Percentiles rank a stretch among this genome's conserved stretches.
Evolutionary conservation across 495 filamentous ascomycete genomes (phyloP).

Genomic region (Trichoderma parareesei): DNA sequence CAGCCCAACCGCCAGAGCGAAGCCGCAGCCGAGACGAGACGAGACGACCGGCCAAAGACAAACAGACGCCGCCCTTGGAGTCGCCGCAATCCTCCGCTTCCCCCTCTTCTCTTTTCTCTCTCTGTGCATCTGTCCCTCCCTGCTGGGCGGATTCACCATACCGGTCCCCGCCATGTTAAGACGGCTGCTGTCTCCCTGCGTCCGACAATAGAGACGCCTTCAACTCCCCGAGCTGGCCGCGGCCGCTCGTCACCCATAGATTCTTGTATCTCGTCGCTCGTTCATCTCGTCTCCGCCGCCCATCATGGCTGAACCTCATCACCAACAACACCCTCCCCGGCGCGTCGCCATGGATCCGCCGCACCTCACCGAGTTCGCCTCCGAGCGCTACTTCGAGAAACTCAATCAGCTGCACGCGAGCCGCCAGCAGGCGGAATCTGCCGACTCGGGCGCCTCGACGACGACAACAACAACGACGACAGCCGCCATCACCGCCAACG

Average conservation of each 20-base stretch:
- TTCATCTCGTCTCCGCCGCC: slow-evolving; percentile 21
- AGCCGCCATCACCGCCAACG: neutral
- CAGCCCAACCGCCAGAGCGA: neutral
- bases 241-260: slow-evolving; percentile 6
- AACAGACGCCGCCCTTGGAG: neutral
- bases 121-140: neutral
- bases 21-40: neutral
- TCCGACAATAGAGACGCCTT: slow-evolving; percentile 7
- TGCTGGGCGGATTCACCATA: neutral
- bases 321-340: slow-evolving; percentile 4
- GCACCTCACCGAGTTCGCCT: slow-evolving; percentile 51
- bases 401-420: slow-evolving; percentile 30
- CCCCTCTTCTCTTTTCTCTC: neutral
- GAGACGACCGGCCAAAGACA: neutral
- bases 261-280: slow-evolving; percentile 14
- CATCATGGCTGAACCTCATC: slow-evolving; percentile 27
- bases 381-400: slow-evolving; percentile 46
- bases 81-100: neutral
- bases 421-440: slow-evolving; percentile 22
- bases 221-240: slow-evolving; percentile 9
- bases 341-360: slow-evolving; percentile 40
- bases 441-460: slow-evolving; percentile 18
- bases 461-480: slow-evolving; percentile 23
- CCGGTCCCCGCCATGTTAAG: slow-evolving; percentile 3
- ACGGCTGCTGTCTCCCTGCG: slow-evolving; percentile 7